Evolutionary conservation across 345 rosid genomes (phyloP).

Genomic region (Capsella bursapastoris): DNA sequence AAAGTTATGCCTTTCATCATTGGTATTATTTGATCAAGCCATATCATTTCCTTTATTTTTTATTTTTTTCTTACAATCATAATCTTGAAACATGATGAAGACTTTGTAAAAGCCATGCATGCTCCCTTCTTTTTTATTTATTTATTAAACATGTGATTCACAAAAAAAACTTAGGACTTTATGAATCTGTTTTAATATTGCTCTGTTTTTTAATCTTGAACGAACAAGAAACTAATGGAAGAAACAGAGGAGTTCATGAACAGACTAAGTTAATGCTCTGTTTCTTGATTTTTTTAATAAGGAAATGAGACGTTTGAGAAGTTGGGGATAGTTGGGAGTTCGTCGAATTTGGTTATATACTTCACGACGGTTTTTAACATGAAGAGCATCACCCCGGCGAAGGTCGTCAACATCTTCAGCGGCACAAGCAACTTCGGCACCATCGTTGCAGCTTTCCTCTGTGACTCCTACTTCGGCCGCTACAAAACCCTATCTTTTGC

Average conservation of each 20-base stretch:
- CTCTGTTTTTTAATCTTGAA: not conserved
- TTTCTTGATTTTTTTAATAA: conserved; percentile 27
- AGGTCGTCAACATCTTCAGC: conserved; percentile 55
- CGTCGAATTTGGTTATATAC: conserved; percentile 58
- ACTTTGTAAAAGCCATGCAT: too few species aligned
- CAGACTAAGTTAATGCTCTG: conserved; percentile 4
- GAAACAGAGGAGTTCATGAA: conserved; percentile 4
- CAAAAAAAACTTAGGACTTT: too few species aligned
- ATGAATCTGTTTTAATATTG: too few species aligned
- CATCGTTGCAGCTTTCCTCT: conserved; percentile 65
- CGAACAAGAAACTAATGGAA: not conserved
- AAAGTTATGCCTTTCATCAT: conserved; percentile 76
- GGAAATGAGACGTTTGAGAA: conserved; percentile 79
- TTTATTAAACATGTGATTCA: too few species aligned
- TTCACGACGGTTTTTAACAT: conserved; percentile 66
- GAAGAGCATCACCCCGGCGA: conserved; percentile 69
- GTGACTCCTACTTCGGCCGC: conserved; percentile 77
- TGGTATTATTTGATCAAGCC: conserved; percentile 46
- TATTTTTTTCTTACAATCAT: too few species aligned
- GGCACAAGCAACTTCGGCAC: conserved; percentile 74
- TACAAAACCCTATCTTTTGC: conserved; percentile 67
- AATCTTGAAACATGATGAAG: too few species aligned
- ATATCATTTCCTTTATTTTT: not conserved
- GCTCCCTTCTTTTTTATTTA: too few species aligned
- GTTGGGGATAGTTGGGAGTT: conserved; percentile 67